A percentile compares a stretch with the other conserved stretches of the same genome.
phyloP scores from a whole-genome alignment of 2,329 filamentous ascomycete species.

The Ophiostoma perfectum region DNA sequence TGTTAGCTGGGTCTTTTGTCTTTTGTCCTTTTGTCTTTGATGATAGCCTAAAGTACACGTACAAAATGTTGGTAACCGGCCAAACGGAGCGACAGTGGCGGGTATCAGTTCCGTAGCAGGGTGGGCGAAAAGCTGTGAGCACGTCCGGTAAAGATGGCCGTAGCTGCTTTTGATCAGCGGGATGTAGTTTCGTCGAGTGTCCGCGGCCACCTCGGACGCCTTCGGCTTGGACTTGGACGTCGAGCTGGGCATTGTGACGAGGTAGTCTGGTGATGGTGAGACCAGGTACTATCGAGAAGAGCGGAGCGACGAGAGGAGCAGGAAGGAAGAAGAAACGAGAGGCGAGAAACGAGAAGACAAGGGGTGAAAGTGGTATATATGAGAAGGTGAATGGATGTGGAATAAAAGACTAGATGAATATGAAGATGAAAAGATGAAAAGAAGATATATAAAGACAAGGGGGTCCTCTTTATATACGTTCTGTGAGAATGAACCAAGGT shows the following conservation, averaged over 20 bases:
- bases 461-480: not conserved
- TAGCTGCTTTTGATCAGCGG: slow-evolving; percentile 57
- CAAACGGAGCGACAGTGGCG: slow-evolving; percentile 30
- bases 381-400: not conserved
- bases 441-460: not conserved
- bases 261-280: not conserved
- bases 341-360: too few species aligned
- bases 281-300: too few species aligned
- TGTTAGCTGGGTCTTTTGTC: not conserved
- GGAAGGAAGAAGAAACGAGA: too few species aligned
- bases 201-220: slow-evolving; percentile 64
- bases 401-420: not conserved
- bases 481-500: not conserved
- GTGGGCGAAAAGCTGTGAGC: slow-evolving; percentile 54
- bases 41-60: slow-evolving; percentile 17
- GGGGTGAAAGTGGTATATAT: not conserved
- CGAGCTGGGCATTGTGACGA: slow-evolving; percentile 15
- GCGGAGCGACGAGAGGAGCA: too few species aligned
- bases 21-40: not conserved
- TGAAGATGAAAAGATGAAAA: not conserved
- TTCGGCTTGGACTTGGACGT: slow-evolving; percentile 47
- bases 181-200: slow-evolving; percentile 66
- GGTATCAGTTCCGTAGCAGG: slow-evolving; percentile 44
- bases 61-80: slow-evolving; percentile 42
- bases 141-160: slow-evolving; percentile 49